These are phyloP conservation scores for Adiantum capillusveneris DNA, from an alignment of 75 land plant species.

Conservation along the genomic window DNA sequence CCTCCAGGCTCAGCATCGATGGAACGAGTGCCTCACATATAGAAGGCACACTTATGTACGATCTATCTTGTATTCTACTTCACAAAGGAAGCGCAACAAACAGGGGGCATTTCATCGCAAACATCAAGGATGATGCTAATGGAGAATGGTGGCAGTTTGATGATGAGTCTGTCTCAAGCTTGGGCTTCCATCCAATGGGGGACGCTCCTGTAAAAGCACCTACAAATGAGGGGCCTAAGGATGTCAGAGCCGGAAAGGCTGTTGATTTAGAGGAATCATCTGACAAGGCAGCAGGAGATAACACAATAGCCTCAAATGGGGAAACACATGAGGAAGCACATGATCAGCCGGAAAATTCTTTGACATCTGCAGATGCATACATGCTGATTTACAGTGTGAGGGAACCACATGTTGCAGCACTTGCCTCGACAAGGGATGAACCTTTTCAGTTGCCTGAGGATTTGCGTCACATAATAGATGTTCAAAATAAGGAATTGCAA, in stretches of 20 bases:
- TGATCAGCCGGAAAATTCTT: background rate
- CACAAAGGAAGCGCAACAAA: constrained; percentile 87
- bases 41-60: constrained; percentile 40
- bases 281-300: background rate
- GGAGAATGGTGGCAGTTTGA: constrained; percentile 99
- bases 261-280: background rate
- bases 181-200: constrained; percentile 81
- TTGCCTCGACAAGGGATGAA: constrained; percentile 6
- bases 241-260: background rate
- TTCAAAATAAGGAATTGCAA: constrained; percentile 40
- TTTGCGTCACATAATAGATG: constrained; percentile 45
- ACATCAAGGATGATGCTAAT: constrained; percentile 76
- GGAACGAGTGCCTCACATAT: constrained; percentile 13
- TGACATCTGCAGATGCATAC: constrained; percentile 88
- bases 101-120: constrained; percentile 94
- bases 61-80: constrained; percentile 78
- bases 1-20: constrained; percentile 32
- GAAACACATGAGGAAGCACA: constrained; percentile 7
- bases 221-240: background rate
- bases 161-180: constrained; percentile 83
- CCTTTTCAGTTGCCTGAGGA: constrained; percentile 45
- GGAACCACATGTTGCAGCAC: constrained; percentile 1
- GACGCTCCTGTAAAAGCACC: constrained; percentile 15
- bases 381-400: constrained; percentile 75
- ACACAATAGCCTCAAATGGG: background rate